A percentile compares a stretch with the other conserved stretches of the same genome.
These are phyloP conservation scores for Solanum infundibuliforme DNA, from an alignment of 257 asterid species.

Conservation along the genomic window DNA sequence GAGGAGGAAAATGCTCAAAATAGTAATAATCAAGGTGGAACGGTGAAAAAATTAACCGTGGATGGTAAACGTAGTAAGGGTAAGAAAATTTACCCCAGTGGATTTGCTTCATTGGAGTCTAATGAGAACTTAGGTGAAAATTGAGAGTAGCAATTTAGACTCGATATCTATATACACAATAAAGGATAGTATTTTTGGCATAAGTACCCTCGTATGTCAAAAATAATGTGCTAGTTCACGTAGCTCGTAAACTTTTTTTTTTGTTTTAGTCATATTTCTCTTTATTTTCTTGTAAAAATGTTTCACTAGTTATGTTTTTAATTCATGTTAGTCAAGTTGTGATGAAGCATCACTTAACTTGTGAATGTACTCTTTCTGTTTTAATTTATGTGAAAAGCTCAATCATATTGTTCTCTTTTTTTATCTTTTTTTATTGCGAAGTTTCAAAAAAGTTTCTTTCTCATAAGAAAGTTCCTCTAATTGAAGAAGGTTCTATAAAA, in stretches of 20 bases:
- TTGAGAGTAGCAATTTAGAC: background rate
- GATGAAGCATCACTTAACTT: background rate
- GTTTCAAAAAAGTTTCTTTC: background rate
- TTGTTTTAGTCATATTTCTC: background rate
- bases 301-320: background rate
- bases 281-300: background rate
- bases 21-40: background rate
- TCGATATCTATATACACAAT: background rate
- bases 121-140: background rate
- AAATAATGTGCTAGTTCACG: background rate
- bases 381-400: background rate
- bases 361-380: background rate
- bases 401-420: too few relatives aligned
- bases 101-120: background rate
- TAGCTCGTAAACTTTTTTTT: background rate
- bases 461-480: background rate
- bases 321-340: background rate
- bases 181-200: background rate
- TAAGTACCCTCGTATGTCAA: background rate
- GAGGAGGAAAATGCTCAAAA: conserved; percentile 23
- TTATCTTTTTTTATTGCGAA: too few relatives aligned
- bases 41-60: background rate
- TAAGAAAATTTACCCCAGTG: background rate
- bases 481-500: background rate
- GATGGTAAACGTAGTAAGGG: background rate